Percentiles rank a stretch among this genome's conserved stretches.
Evolutionary conservation across 2,329 filamentous ascomycete genomes (phyloP).

Genomic region (Aaosphaeria arxii): DNA sequence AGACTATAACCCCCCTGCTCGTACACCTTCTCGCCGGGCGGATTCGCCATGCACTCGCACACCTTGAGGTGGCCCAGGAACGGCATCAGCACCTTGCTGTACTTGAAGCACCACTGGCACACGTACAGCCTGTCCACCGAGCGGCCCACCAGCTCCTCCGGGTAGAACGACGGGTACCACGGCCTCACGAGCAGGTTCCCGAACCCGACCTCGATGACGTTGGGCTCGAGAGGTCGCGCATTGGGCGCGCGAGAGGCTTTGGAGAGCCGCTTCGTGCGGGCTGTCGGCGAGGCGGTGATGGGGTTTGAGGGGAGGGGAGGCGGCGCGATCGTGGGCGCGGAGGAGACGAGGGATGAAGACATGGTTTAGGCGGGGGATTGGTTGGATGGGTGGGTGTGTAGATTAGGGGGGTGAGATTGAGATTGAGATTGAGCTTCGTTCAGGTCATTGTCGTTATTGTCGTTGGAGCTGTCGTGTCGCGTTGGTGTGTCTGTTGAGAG

Average conservation of each 20-base stretch:
- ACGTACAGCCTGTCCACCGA: conserved; percentile 66
- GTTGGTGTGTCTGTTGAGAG: too few species aligned
- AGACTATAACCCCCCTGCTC: conserved; percentile 77
- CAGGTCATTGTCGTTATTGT: too few species aligned
- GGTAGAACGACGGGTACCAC: conserved; percentile 91
- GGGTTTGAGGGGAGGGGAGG: not conserved
- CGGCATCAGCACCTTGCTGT: conserved; percentile 58
- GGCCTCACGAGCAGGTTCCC: conserved; percentile 81
- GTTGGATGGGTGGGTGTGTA: too few species aligned
- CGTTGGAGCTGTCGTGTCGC: too few species aligned
- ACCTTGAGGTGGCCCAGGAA: conserved; percentile 47
- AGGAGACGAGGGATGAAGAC: too few species aligned
- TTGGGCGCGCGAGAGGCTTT: conserved; percentile 9
- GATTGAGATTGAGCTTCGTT: too few species aligned
- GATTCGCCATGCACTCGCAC: conserved; percentile 16
- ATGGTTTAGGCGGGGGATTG: too few species aligned
- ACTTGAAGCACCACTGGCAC: conserved; percentile 93
- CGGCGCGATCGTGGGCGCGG: not conserved
- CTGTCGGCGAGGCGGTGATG: not conserved
- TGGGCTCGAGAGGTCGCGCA: conserved; percentile 55
- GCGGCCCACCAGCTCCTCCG: conserved; percentile 57
- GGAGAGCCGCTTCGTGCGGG: not conserved
- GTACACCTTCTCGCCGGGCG: conserved; percentile 74
- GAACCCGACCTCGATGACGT: conserved; percentile 82
- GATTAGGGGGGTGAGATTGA: too few species aligned